Conservation (phyloP, 2,329 filamentous ascomycete species). For the Orbilia quercus region DNA sequence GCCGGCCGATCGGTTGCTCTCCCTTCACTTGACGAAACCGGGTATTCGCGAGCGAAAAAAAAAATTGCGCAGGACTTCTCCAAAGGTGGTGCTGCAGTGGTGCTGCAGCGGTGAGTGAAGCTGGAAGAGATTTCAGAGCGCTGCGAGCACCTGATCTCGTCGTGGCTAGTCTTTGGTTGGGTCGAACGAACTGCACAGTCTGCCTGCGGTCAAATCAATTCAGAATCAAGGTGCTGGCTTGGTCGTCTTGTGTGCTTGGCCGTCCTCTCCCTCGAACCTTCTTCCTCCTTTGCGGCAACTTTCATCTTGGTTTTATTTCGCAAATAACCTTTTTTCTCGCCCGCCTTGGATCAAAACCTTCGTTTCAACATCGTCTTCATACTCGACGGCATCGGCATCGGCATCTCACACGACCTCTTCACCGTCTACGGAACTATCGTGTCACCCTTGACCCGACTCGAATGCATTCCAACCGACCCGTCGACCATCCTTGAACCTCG, state of each 20-base stretch:
- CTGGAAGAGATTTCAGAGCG: no score
- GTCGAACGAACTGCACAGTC: no score
- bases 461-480: constrained; percentile 34
- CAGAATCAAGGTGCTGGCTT: background rate
- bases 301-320: background rate
- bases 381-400: no score
- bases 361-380: no score
- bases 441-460: constrained; percentile 24
- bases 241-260: background rate
- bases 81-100: no score
- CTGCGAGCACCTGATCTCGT: no score
- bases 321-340: background rate
- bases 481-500: constrained; percentile 38
- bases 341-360: background rate
- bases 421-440: background rate
- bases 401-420: background rate
- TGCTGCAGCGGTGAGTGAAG: no score
- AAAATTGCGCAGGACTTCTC: no score
- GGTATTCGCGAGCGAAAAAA: background rate
- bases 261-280: background rate
- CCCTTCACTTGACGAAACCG: background rate
- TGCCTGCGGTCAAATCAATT: background rate
- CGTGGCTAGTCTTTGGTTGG: no score
- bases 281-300: background rate
- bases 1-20: background rate